phyloP scores from a whole-genome alignment of 768 basidiomycete genomes.

The Agaricus subrufescens region DNA sequence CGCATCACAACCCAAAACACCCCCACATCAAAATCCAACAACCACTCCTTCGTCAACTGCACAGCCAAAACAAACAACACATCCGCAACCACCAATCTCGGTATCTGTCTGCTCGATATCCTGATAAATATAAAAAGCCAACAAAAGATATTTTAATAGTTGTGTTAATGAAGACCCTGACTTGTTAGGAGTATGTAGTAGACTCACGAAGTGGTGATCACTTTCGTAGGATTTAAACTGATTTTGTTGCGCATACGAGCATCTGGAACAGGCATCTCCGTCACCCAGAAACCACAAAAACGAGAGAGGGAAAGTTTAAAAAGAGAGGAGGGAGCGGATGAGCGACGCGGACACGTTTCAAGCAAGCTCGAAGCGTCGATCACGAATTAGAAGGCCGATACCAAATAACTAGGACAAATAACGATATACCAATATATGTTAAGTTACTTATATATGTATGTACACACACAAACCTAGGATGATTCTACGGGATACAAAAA shows the following conservation, averaged over 20 bases:
- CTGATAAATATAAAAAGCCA: slow-evolving; percentile 23
- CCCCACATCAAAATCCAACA: slow-evolving; percentile 62
- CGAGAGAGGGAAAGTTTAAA: slow-evolving; percentile 1
- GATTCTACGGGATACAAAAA: neutral
- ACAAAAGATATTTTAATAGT: too few species aligned
- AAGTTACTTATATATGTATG: slow-evolving; percentile 2
- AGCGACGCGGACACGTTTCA: slow-evolving; percentile 9
- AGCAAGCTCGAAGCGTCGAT: neutral
- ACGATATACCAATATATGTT: slow-evolving; percentile 16
- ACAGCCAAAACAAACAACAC: slow-evolving; percentile 58
- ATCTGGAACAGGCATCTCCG: slow-evolving; percentile 59
- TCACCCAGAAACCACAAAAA: slow-evolving; percentile 10
- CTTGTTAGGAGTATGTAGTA: neutral
- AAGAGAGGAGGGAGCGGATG: neutral
- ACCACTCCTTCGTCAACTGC: slow-evolving; percentile 61
- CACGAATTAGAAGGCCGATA: slow-evolving; percentile 8
- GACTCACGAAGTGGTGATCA: slow-evolving; percentile 52
- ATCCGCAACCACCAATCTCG: slow-evolving; percentile 57
- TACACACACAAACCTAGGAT: neutral
- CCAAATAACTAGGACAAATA: slow-evolving; percentile 25
- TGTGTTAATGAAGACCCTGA: too few species aligned
- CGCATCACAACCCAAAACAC: slow-evolving; percentile 76
- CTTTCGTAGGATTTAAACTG: slow-evolving; percentile 49
- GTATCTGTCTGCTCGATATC: slow-evolving; percentile 47
- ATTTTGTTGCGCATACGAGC: slow-evolving; percentile 64